A percentile compares a stretch with the other conserved stretches of the same genome.
Conservation (phyloP, 768 basidiomycete species). For the Sarcomyxa edulis region DNA sequence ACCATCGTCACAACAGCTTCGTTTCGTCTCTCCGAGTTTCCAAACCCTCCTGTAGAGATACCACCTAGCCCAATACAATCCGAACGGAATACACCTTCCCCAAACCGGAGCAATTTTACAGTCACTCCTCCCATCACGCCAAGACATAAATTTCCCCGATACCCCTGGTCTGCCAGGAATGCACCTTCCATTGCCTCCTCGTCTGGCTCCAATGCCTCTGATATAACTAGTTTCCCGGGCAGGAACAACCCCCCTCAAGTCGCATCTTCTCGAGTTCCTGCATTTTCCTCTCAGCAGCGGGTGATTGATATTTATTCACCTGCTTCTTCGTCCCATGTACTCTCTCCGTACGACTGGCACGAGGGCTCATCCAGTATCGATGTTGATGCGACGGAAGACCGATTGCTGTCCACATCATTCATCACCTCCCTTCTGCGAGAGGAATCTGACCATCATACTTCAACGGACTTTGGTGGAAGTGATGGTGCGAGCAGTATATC, state of each 20-base stretch:
- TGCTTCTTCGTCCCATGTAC: too few species aligned
- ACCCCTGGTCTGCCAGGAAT: too few species aligned
- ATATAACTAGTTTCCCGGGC: too few species aligned
- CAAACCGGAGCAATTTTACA: slow-evolving; percentile 17
- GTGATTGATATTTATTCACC: too few species aligned
- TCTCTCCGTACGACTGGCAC: slow-evolving; percentile 52
- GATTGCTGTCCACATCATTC: slow-evolving; percentile 54
- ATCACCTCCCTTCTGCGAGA: slow-evolving; percentile 41
- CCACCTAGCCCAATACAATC: slow-evolving; percentile 35
- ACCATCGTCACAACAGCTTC: slow-evolving; percentile 23
- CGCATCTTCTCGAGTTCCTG: slow-evolving; percentile 11
- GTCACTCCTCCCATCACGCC: slow-evolving; percentile 19
- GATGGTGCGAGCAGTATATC: slow-evolving; percentile 46
- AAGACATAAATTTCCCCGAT: too few species aligned
- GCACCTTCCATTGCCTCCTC: slow-evolving; percentile 6
- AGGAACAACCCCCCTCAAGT: too few species aligned
- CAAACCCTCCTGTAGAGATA: slow-evolving; percentile 43
- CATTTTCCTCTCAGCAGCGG: slow-evolving; percentile 6
- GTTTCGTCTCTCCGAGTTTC: slow-evolving; percentile 44
- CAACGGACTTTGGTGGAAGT: slow-evolving; percentile 13
- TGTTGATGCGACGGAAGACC: slow-evolving; percentile 51
- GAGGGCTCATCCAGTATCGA: slow-evolving; percentile 56
- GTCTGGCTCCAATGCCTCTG: background rate
- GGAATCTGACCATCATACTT: background rate
- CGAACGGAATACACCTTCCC: slow-evolving; percentile 22